Evolutionary conservation across 1,139 yeast species (phyloP).

Genomic region (Saccharomyces pastorianus): DNA sequence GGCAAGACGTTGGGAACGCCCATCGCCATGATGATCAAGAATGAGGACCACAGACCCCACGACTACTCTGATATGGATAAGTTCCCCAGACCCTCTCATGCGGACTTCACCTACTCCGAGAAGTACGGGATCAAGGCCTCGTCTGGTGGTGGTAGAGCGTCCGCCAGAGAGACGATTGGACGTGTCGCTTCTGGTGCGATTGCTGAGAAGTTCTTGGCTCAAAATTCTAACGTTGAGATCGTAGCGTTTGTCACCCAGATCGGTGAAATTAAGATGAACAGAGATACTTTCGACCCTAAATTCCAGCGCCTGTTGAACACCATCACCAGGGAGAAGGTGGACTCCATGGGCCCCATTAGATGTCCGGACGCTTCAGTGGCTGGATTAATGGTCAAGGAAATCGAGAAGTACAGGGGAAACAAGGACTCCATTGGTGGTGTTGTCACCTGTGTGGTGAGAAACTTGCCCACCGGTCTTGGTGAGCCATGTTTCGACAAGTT

Average conservation of each 20-base stretch:
- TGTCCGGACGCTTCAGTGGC: conserved; percentile 77
- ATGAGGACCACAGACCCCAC: conserved; percentile 94
- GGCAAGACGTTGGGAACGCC: conserved; percentile 93
- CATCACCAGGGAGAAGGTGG: conserved; percentile 83
- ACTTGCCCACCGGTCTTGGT: conserved; percentile 88
- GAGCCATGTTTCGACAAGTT: conserved; percentile 96
- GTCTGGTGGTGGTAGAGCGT: conserved; percentile 94
- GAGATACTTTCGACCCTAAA: conserved; percentile 56
- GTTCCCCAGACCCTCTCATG: conserved; percentile 96
- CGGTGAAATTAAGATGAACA: conserved; percentile 68
- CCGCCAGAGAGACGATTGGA: conserved; percentile 96
- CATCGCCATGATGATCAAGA: conserved; percentile 82
- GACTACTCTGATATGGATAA: conserved; percentile 92
- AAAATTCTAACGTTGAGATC: conserved; percentile 79
- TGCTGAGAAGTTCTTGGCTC: conserved; percentile 80
- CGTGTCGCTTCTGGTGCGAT: conserved; percentile 98
- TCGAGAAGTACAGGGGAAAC: conserved; percentile 77
- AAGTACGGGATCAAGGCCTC: conserved; percentile 91
- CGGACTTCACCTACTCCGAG: conserved; percentile 84
- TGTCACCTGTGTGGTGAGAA: conserved; percentile 93
- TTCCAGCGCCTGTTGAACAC: conserved; percentile 63
- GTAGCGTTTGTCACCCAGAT: conserved; percentile 94
- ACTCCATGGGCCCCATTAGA: conserved; percentile 80
- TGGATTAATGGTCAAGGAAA: conserved; percentile 75
- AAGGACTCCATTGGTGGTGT: conserved; percentile 96